A percentile compares a stretch with the other conserved stretches of the same genome.
phyloP scores from a whole-genome alignment of 805 yeast genomes.

The Candida orba region DNA sequence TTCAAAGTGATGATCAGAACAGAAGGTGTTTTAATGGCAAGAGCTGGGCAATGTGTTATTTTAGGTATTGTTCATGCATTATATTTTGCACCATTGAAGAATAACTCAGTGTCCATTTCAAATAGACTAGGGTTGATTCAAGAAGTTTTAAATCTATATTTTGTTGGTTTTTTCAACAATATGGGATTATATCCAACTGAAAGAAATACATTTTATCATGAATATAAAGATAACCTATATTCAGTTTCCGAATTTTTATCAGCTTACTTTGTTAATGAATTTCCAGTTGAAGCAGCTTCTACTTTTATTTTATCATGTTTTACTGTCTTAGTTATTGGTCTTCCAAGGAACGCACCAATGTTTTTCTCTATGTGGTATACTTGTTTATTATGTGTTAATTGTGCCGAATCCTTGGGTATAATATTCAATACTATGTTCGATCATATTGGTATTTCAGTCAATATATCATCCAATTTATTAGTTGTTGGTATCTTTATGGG shows the following conservation, averaged over 20 bases:
- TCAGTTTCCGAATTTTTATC: constrained; percentile 56
- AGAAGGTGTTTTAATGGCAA: constrained; percentile 53
- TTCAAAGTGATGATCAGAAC: constrained; percentile 35
- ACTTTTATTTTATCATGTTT: constrained; percentile 52
- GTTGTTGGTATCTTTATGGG: constrained; percentile 73
- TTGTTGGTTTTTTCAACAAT: constrained; percentile 74
- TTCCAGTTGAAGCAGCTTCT: constrained; percentile 62
- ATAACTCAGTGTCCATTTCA: constrained; percentile 42
- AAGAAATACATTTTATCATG: constrained; percentile 70
- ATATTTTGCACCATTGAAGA: constrained; percentile 55
- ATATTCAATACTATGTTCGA: constrained; percentile 61
- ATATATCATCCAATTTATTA: constrained; percentile 53
- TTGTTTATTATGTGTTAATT: constrained; percentile 47
- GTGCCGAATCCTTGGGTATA: constrained; percentile 80
- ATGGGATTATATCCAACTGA: constrained; percentile 70
- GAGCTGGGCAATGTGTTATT: constrained; percentile 57
- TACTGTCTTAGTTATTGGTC: constrained; percentile 61
- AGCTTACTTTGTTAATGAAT: constrained; percentile 51
- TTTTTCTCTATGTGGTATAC: constrained; percentile 57
- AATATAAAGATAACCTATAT: constrained; percentile 65
- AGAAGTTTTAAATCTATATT: constrained; percentile 64
- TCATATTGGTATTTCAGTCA: constrained; percentile 73
- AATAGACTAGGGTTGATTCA: constrained; percentile 73
- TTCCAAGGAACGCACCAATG: constrained; percentile 57
- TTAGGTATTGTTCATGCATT: constrained; percentile 60